A percentile compares a stretch with the other conserved stretches of the same genome.
Conservation (phyloP, 345 rosid genomes). For the Brassica incana region DNA sequence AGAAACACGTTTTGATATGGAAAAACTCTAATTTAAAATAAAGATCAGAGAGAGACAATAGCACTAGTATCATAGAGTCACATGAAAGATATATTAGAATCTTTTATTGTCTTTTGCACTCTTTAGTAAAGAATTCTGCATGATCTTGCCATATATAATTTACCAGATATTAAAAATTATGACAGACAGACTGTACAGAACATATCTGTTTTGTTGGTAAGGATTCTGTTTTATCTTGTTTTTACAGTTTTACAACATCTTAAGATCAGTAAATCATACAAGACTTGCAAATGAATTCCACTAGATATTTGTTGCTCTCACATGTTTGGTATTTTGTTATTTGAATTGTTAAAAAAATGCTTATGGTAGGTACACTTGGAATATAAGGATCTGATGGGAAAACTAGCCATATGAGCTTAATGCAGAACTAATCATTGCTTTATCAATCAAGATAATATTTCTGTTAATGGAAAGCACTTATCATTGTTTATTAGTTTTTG, state of each 20-base stretch:
- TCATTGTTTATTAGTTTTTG: neutral
- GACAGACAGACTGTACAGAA: neutral
- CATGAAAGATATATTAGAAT: neutral
- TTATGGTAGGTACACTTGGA: neutral
- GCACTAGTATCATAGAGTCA: no score
- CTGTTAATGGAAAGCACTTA: no score
- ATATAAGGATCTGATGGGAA: neutral
- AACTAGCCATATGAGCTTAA: neutral
- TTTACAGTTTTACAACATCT: neutral
- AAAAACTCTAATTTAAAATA: neutral
- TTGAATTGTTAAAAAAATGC: neutral
- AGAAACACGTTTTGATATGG: neutral
- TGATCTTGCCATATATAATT: neutral
- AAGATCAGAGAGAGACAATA: neutral
- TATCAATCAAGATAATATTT: neutral
- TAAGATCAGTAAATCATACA: neutral
- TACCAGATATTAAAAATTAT: neutral
- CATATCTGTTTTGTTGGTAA: neutral
- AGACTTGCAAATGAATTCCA: neutral
- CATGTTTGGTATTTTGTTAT: neutral
- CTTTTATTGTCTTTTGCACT: no score
- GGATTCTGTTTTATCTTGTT: neutral
- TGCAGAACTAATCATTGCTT: neutral
- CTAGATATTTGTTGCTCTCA: neutral
- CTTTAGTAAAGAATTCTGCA: no score